These are phyloP conservation scores for Ilyonectria destructans DNA, from an alignment of 2,329 filamentous ascomycete species.

Conservation along the genomic window DNA sequence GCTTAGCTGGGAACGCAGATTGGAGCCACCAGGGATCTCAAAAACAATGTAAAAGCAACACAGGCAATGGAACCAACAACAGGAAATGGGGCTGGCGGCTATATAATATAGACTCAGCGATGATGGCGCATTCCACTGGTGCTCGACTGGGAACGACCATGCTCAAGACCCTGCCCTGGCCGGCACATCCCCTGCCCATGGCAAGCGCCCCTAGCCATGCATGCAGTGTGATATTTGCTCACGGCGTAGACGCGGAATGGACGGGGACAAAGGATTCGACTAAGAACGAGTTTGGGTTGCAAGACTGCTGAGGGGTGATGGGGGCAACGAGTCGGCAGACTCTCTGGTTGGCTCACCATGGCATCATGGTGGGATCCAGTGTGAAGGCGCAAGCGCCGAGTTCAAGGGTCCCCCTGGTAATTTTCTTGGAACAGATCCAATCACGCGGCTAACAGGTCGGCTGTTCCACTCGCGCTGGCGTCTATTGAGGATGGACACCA, in stretches of 20 bases:
- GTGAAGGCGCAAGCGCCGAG: slow-evolving; percentile 51
- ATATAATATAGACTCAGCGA: slow-evolving; percentile 42
- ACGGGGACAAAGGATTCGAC: slow-evolving; percentile 40
- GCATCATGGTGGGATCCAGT: slow-evolving; percentile 41
- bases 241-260: slow-evolving; percentile 42
- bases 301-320: slow-evolving; percentile 29
- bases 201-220: slow-evolving; percentile 52
- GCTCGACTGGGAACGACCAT: slow-evolving; percentile 27
- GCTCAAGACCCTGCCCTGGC: slow-evolving; percentile 31
- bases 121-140: slow-evolving; percentile 35
- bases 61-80: slow-evolving; percentile 40
- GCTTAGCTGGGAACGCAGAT: slow-evolving; percentile 35
- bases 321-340: slow-evolving; percentile 30
- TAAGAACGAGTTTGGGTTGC: slow-evolving; percentile 32
- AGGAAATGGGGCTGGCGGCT: slow-evolving; percentile 48
- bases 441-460: slow-evolving; percentile 50
- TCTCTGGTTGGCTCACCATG: slow-evolving; percentile 43
- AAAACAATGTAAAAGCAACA: slow-evolving; percentile 40
- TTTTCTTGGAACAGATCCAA: slow-evolving; percentile 43
- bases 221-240: slow-evolving; percentile 51
- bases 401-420: slow-evolving; percentile 36
- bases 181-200: slow-evolving; percentile 13
- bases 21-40: slow-evolving; percentile 47
- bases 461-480: slow-evolving; percentile 50
- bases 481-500: slow-evolving; percentile 49